A percentile compares a stretch with the other conserved stretches of the same genome.
Conservation (phyloP, 257 asterid species). For the Solanum tarijense region DNA sequence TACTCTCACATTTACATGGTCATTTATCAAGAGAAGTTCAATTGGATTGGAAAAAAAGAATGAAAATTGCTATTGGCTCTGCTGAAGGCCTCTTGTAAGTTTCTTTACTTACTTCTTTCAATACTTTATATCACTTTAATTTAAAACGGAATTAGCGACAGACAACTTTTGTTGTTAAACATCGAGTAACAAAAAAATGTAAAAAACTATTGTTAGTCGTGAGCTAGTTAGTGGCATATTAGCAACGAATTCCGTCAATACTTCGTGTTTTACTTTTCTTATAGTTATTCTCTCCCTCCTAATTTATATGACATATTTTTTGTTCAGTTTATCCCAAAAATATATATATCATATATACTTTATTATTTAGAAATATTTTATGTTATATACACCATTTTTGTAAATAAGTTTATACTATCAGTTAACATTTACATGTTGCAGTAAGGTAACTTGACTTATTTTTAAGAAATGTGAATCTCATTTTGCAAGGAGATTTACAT, state of each 20-base stretch:
- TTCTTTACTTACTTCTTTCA: background rate
- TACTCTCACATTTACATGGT: slow-evolving; percentile 73
- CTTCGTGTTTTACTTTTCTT: background rate
- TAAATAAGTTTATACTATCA: background rate
- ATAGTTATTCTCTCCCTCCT: background rate
- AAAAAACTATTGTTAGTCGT: background rate
- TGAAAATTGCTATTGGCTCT: slow-evolving; percentile 58
- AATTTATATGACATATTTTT: background rate
- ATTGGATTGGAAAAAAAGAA: slow-evolving; percentile 66
- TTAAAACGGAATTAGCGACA: background rate
- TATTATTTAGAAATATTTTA: background rate
- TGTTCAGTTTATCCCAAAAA: background rate
- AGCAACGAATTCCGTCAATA: background rate
- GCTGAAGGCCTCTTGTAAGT: slow-evolving; percentile 71
- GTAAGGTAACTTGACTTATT: background rate
- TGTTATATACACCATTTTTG: background rate
- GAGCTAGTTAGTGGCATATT: background rate
- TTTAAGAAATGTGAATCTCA: background rate
- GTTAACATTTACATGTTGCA: background rate
- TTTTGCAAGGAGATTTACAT: background rate
- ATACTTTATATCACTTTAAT: background rate
- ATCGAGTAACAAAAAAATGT: background rate
- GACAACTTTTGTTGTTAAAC: background rate
- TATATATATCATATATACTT: background rate
- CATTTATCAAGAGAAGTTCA: slow-evolving; percentile 52